Evolutionary conservation across 139 green algal genomes (phyloP), one percentile per base, ranked within the genome.

Genomic region (Coccomyxa sp.): DNA sequence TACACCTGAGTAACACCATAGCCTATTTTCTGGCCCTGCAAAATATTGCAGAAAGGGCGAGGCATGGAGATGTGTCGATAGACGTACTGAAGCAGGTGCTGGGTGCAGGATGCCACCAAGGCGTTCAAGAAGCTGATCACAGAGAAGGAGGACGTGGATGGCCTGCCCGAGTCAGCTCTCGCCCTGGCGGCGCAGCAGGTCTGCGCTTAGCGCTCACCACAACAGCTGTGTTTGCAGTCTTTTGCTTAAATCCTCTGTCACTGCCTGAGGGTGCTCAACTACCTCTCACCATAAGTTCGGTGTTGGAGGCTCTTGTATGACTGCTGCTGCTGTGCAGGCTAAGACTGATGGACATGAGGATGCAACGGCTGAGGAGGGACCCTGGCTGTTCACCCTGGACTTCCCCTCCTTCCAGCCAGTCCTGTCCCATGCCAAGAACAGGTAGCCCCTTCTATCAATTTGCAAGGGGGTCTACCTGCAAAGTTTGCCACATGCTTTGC

Each of bases 351-450:
- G 94, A 0, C 91, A 96, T 55, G 87, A 91, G 78, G 88, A 75
- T 27, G 90, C 93, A n/a, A 97, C 92, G 27, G 24, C 91, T 6
- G 92, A 95, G 87, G 75, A 79, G 0, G 95, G 95, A 0, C 95
- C 95, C 31, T 98, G 95, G 95, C 82, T 98, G 16, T 88, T 99
- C 81, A 99, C 95, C 0, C 89, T 99, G 37, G 95, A 99, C 89
- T 91, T 96, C 72, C 95, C 95, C 38, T 93, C 81, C 55, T 98
- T 96, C 88, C 81, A 94, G 31, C 89, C 95, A 0, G 87, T 99
- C 39, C 88, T 97, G 78, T 91, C 85, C 31, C 95, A 98, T 83
- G 88, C 87, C 74, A 93, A 94, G 82, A 96, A 95, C 86, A 84
- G 94, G 78, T 88, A 55, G 2, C 16, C n/a, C n/a, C n/a, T n/a